These are phyloP conservation scores for Abelmoschus esculentus DNA, from an alignment of 345 rosid genomes.

Conservation along the genomic window DNA sequence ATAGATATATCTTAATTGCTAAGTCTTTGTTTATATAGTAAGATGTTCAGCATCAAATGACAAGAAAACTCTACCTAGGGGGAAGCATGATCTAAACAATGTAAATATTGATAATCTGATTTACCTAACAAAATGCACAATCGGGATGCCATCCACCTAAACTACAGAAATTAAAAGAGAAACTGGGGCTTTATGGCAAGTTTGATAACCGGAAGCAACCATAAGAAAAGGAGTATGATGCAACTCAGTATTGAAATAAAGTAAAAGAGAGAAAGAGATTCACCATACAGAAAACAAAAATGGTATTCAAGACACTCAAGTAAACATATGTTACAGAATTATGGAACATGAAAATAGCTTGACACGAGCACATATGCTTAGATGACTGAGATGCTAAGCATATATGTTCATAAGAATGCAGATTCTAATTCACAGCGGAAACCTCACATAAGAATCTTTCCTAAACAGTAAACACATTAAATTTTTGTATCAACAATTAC, in stretches of 20 bases:
- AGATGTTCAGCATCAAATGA: background rate
- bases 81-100: background rate
- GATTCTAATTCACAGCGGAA: background rate
- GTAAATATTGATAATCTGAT: background rate
- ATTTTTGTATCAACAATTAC: background rate
- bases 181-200: background rate
- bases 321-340: background rate
- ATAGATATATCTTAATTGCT: background rate
- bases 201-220: background rate
- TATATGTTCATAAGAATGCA: background rate
- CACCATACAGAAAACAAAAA: background rate
- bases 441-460: background rate
- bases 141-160: background rate
- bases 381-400: background rate
- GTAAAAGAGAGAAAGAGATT: background rate
- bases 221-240: background rate
- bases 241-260: background rate
- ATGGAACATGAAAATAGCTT: background rate
- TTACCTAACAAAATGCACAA: background rate
- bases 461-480: background rate
- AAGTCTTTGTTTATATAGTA: background rate
- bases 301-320: background rate
- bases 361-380: background rate
- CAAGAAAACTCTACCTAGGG: background rate
- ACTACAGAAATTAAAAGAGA: background rate